Evolutionary conservation across 192 early-diverging fungal genomes (phyloP).

Genomic region (Coemansia sp.): DNA sequence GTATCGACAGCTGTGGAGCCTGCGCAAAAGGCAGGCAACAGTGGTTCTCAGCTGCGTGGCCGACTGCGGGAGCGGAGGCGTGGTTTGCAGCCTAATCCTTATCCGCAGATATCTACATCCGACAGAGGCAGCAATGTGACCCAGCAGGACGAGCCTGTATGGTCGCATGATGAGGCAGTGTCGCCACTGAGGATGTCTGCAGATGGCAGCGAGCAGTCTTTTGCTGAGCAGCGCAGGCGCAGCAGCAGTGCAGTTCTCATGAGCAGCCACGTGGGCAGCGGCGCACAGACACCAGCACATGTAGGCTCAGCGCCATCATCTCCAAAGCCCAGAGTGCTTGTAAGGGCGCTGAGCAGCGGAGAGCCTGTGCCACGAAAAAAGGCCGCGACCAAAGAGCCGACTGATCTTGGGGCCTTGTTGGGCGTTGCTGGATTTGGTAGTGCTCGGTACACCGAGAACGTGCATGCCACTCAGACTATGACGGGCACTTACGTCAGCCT

Average conservation of each 20-base stretch:
- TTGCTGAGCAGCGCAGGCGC: slow-evolving; percentile 3
- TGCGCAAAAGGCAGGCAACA: not conserved
- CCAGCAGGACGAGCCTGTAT: not conserved
- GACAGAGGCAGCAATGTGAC: not conserved
- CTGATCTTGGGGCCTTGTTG: slow-evolving; percentile 41
- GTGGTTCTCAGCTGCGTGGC: slow-evolving; percentile 3
- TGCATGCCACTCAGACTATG: slow-evolving; percentile 52
- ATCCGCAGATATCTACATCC: slow-evolving; percentile 17
- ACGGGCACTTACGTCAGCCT: slow-evolving; percentile 42
- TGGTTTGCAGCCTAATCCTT: slow-evolving; percentile 8
- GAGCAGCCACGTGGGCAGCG: slow-evolving; percentile 3
- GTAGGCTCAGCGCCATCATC: slow-evolving; percentile 10
- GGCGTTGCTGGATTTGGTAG: slow-evolving; percentile 54
- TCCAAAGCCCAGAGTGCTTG: slow-evolving; percentile 25
- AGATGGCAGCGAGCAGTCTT: not conserved
- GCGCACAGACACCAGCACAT: not conserved
- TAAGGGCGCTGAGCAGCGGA: slow-evolving; percentile 16
- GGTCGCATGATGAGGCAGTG: slow-evolving; percentile 8
- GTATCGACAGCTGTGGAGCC: not conserved
- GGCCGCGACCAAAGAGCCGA: not conserved
- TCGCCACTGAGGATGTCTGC: slow-evolving; percentile 7
- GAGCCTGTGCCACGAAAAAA: not conserved
- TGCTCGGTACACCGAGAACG: slow-evolving; percentile 48
- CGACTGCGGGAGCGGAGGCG: slow-evolving; percentile 12
- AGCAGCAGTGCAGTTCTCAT: slow-evolving; percentile 12